Base-by-base conservation (phyloP, 306 rosid genomes). In the Aeschynomene evenia region DNA sequence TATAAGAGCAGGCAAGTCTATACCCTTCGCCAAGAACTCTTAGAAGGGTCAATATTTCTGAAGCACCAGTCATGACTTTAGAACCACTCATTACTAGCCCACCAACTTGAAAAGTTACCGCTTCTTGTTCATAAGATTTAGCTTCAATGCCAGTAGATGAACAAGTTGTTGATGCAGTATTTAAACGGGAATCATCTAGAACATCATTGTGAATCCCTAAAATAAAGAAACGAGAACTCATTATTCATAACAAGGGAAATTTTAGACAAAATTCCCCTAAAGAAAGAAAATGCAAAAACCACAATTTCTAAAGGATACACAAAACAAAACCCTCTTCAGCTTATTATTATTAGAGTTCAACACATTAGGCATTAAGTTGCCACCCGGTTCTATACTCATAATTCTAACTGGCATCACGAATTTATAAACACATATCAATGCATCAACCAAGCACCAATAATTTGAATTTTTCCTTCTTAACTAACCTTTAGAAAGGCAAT, bases 11-110 rank as follows among this genome's bases (percentile, higher is more conserved):
- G 57, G 97, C 83, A 81, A 91, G 97, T 70, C 99, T 86, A 78
- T 77, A 91, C 64, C 95, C 97, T 62, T 95, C 97, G 52, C 99
- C 99, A 40, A 95, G 81, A 64, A 76, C 79, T 89, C 91, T 88
- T 77, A 95, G 63, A 79, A 95, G 91, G 75, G 86, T 55, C 80
- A 95, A 75, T 77, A 89, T 77, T 83, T 91, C 97, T 57, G 91
- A 81, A 55, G 88, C 75, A 31, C 97, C 95, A 49, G 79, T 73
- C 26, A 77, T 51, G 64, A 85, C 79, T 85, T 78, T 81, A 61
- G 95, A 85, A 65, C 80, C 73, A 71, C 85, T 85, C 78, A 84
- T 62, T 54, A 62, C 42, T 71, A 61, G 82, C 42, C 95, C 92
- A 54, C 86, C 80, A 75, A 72, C 79, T 56, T 60, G 66, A 71